Base-by-base conservation (phyloP, 1,284 basidiomycete species). In the Trichosporon sp. region DNA sequence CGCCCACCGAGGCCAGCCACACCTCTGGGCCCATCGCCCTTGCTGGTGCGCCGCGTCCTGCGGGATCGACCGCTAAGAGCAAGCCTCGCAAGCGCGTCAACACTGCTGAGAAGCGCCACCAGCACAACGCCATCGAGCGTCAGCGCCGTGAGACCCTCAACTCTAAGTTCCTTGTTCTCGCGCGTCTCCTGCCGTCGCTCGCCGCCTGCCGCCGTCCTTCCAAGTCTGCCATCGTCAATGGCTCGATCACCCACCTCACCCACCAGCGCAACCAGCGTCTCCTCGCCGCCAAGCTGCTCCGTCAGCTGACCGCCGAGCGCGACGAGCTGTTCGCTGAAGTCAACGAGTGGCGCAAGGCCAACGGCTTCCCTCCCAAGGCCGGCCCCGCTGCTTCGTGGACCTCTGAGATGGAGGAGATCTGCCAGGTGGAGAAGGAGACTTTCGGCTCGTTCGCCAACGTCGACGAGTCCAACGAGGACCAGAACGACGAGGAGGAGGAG, bases 211-310 rank as follows among this genome's bases (percentile, higher is more conserved):
- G 94, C 74, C 90, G 95, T 63, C 95, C 94, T 1, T 94, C 92
- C 82, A 98, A 98, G 85, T 92, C 91, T 16, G 91, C 92, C 71
- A 96, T 97, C 81, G 94, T 98, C 83, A 96, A 96, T 85, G 93
- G 91, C 64, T 91, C 89, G 73, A 94, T 95, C 80, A 89, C 91
- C 0, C 90, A 94, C 81, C 89, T 95, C 76, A 90, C 91, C 78
- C 89, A 91, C 65, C 90, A 91, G 68, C 90, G 93, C 72, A 88
- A 92, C 66, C 91, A 93, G 79, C 90, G 93, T 70, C 85, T 91
- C 59, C 86, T 92, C 69, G 92, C 92, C 26, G 88, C 91, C 11
- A 88, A 90, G 75, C 90, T 94, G 80, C 87, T 94, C 66, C 90
- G 92, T 69, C 81, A 89, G 67, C 81, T 95, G 79, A 91, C 91